These are phyloP conservation scores for Heracleum sosnowskyi DNA, from an alignment of 129 eudicot species.

Conservation along the genomic window DNA sequence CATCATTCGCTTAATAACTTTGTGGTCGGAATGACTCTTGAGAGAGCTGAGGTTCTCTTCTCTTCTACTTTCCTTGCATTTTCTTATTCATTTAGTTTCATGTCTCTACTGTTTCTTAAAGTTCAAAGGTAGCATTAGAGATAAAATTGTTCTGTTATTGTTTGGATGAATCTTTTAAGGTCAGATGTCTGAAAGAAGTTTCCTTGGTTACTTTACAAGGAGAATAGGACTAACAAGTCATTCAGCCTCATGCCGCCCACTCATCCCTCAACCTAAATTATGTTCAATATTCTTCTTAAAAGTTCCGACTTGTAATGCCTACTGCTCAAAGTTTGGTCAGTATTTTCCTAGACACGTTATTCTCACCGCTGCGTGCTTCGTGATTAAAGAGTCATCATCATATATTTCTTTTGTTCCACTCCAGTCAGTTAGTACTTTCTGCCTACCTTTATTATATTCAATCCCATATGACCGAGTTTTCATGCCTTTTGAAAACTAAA, in stretches of 20 bases:
- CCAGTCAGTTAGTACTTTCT: background rate
- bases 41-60: background rate
- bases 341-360: background rate
- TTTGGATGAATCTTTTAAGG: background rate
- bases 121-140: background rate
- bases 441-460: background rate
- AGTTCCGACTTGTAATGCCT: background rate
- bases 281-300: background rate
- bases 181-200: background rate
- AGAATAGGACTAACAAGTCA: background rate
- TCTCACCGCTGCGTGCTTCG: background rate
- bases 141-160: background rate
- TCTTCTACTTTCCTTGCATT: background rate
- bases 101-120: background rate
- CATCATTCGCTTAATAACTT: background rate
- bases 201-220: background rate
- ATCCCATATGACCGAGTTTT: background rate
- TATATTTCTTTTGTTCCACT: background rate
- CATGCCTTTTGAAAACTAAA: background rate
- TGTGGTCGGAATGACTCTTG: background rate
- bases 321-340: background rate
- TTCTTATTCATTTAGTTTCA: background rate
- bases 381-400: background rate
- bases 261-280: background rate
- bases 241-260: background rate